Evolutionary conservation across 768 basidiomycete species (phyloP), one percentile per base, ranked within the genome.

Genomic region (Pulveroboletus sp.): DNA sequence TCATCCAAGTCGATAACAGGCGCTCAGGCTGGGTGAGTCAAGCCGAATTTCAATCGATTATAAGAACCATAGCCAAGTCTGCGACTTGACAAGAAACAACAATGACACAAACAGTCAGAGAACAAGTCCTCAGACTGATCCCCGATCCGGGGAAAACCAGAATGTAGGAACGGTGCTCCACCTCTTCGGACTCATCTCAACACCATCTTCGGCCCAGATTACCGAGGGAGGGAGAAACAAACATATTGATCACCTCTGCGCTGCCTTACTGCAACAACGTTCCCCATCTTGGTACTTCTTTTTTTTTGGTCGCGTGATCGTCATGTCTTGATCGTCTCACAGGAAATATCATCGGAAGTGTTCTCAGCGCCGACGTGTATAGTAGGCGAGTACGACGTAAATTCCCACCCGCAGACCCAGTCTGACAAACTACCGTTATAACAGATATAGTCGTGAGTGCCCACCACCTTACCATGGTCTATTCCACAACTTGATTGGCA

Each of bases 231-330:
- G 95, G 94, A 39, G 86, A 94, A 69, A 75, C 76, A 47, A 99
- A 98, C 63, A 74, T 94, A 36, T 74, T 99, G 24, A 85, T 99
- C 57, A 97, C 97, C 11, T 97, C 93, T 55, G 94, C 97, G 32
- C 72, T 99, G 47, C 97, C 97, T 1, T 94, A 94, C 64, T 93
- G 92, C 68, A 97, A 97, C 68, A 97, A 97, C 61, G 94, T 97
- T 11, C 94, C 95, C 21, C 94, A 97, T 76, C 80, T 97, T 37
- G 94, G 94, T 83, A 64, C 58, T 78, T 69, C 17, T 39, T 31
- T 55, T n/a, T 40, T 34, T 54, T 17, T 25, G 13, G 27, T 47
- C 43, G 29, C 58, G 49, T 51, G 45, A 49, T 32, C 31, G 21
- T 8, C 19, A 27, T 47, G 53, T 45, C 41, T 19, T 49, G 35